Evolutionary conservation across 441 rosid species (phyloP).

Genomic region (Aquilaria agallochum): DNA sequence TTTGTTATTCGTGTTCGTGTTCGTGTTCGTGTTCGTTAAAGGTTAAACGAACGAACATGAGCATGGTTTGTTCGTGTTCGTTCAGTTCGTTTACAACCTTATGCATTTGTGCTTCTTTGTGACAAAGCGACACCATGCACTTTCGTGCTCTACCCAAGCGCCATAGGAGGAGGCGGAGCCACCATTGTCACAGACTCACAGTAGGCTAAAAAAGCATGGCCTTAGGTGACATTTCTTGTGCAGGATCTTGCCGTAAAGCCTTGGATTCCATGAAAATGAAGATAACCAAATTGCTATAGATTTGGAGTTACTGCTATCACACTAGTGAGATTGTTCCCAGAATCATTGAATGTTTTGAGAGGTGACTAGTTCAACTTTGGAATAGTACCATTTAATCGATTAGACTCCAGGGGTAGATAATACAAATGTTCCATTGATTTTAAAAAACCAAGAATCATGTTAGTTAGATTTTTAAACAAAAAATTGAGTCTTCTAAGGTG

Average conservation of each 20-base stretch:
- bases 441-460: slow-evolving; percentile 48
- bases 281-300: slow-evolving; percentile 53
- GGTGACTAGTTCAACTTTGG: slow-evolving; percentile 83
- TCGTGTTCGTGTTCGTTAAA: no score
- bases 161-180: slow-evolving; percentile 35
- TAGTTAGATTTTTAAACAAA: slow-evolving; percentile 53
- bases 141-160: slow-evolving; percentile 49
- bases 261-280: slow-evolving; percentile 62
- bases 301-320: slow-evolving; percentile 64
- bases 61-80: no score
- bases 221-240: slow-evolving; percentile 61
- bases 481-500: slow-evolving; percentile 66
- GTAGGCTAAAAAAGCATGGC: slow-evolving; percentile 57
- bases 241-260: slow-evolving; percentile 83
- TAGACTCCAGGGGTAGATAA: slow-evolving; percentile 59
- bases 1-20: no score
- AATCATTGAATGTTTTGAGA: slow-evolving; percentile 59
- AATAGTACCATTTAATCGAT: slow-evolving; percentile 53
- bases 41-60: no score
- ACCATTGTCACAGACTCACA: slow-evolving; percentile 14
- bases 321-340: slow-evolving; percentile 69
- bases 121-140: slow-evolving; percentile 42
- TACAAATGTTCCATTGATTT: slow-evolving; percentile 38
- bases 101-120: slow-evolving; percentile 26
- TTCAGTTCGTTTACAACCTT: no score